Evolutionary conservation across 2,329 filamentous ascomycete species (phyloP), one percentile per base, ranked within the genome.

Genomic region (Colletotrichum noveboracense): DNA sequence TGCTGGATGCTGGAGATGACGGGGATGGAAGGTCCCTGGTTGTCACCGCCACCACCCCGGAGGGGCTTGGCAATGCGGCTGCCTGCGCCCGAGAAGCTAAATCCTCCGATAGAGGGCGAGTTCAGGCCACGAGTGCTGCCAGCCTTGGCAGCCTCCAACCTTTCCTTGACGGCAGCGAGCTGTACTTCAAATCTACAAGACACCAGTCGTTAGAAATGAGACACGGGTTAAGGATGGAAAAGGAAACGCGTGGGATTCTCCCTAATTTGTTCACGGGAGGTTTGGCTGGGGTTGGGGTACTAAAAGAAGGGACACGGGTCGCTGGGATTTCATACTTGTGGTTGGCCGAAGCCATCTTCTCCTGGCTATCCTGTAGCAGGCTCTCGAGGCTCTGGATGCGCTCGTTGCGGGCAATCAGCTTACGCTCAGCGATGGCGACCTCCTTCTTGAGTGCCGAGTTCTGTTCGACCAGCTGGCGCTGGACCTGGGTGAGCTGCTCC

Each of bases 401-500:
- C 89, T 99, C 97, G 83, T 98, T 98, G 80, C 97, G 91, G 28
- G 97, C 97, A 84, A 98, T 97, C 77, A 99, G 90, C 87, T 99
- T 99, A 80, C 97, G 93, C 89, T 99, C 97, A 1, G 97, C 97
- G 83, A 99, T 99, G 71, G 97, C 97, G 71, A 99, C 97, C 87
- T 99, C 97, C 89, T 99, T 98, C 93, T 99, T 99, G 81, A 99
- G 89, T 77, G 94, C 94, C 80, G 95, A 95, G 87, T 99, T 99
- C 86, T 99, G 97, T 88, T 99, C 97, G 36, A 99, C 97, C 14
- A 99, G 93, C 87, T 99, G 97, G 71, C 97, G 93, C 86, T 99
- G 97, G 70, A 99, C 97, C 82, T 98, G 95, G 5, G 97, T 99
- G 70, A 99, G 90, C 86, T 99, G 97, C 87, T 99, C 97, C 55